Conservation (phyloP, 23 red algal species). For the Gracilaria gracilis region DNA sequence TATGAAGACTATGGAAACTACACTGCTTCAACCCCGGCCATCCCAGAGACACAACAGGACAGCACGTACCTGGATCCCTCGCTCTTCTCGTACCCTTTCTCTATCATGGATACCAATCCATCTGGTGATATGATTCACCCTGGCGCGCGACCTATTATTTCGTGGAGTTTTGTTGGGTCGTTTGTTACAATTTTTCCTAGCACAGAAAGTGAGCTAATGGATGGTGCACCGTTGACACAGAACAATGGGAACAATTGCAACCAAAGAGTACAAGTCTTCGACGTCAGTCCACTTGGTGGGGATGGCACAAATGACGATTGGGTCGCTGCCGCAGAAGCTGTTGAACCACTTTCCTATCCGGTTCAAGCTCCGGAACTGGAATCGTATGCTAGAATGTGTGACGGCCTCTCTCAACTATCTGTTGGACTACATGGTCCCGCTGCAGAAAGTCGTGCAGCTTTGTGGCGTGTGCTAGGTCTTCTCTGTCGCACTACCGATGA, state of each 20-base stretch:
- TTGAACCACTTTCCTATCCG: conserved; percentile 31
- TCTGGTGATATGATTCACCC: conserved; percentile 42
- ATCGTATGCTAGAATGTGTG: conserved; percentile 61
- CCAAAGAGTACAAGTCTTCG: conserved; percentile 29
- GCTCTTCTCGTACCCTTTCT: conserved; percentile 58
- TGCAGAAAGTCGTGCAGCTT: conserved; percentile 47
- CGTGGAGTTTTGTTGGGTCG: conserved; percentile 64
- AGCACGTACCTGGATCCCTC: conserved; percentile 5
- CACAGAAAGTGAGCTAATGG: neutral
- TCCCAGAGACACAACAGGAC: conserved; percentile 4
- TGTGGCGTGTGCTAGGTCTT: conserved; percentile 55
- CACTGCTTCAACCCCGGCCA: neutral
- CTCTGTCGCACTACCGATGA: conserved; percentile 5
- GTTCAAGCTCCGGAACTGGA: conserved; percentile 5
- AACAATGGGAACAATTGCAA: neutral
- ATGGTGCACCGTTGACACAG: neutral
- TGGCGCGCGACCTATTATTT: conserved; percentile 37
- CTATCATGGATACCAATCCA: conserved; percentile 61
- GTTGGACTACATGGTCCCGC: conserved; percentile 19
- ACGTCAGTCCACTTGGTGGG: conserved; percentile 3
- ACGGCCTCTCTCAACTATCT: conserved; percentile 30
- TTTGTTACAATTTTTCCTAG: conserved; percentile 38
- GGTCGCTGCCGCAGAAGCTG: conserved; percentile 43
- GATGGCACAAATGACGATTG: conserved; percentile 49
- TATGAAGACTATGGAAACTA: neutral